Evolutionary conservation across 257 asterid species (phyloP).

Genomic region (Plantago major): DNA sequence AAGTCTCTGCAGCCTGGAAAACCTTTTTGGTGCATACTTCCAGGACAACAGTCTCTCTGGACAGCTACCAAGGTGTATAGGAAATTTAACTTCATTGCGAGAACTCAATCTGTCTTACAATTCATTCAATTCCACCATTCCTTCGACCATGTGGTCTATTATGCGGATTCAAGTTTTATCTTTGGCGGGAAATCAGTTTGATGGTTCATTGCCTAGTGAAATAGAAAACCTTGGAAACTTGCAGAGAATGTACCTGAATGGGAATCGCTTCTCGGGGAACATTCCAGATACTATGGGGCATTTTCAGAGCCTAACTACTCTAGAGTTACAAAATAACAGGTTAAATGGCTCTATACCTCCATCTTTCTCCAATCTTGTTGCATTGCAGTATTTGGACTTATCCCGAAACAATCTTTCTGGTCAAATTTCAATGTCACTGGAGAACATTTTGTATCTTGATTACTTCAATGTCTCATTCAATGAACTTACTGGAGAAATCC

Average conservation of each 20-base stretch:
- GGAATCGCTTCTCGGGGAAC: slow-evolving; percentile 20
- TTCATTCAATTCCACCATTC: slow-evolving; percentile 16
- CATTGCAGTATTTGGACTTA: slow-evolving; percentile 2
- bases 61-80: slow-evolving; percentile 16
- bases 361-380: slow-evolving; percentile 8
- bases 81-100: slow-evolving; percentile 13
- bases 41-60: slow-evolving; percentile 12
- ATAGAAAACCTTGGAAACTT: slow-evolving; percentile 8
- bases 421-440: background rate
- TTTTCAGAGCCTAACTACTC: slow-evolving; percentile 14
- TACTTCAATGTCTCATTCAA: slow-evolving; percentile 13
- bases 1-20: slow-evolving; percentile 13
- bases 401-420: slow-evolving; percentile 9
- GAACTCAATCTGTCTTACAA: slow-evolving; percentile 14
- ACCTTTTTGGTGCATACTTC: background rate
- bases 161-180: background rate
- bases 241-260: background rate
- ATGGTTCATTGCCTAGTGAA: slow-evolving; percentile 21
- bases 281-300: slow-evolving; percentile 20
- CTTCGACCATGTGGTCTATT: slow-evolving; percentile 19
- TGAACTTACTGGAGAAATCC: slow-evolving; percentile 8
- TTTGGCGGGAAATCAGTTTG: slow-evolving; percentile 14
- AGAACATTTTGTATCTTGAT: background rate
- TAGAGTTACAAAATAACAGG: slow-evolving; percentile 18
- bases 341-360: slow-evolving; percentile 21